Conservation (phyloP, 2,329 filamentous ascomycete species). For the Incumbomyces delicatus region DNA sequence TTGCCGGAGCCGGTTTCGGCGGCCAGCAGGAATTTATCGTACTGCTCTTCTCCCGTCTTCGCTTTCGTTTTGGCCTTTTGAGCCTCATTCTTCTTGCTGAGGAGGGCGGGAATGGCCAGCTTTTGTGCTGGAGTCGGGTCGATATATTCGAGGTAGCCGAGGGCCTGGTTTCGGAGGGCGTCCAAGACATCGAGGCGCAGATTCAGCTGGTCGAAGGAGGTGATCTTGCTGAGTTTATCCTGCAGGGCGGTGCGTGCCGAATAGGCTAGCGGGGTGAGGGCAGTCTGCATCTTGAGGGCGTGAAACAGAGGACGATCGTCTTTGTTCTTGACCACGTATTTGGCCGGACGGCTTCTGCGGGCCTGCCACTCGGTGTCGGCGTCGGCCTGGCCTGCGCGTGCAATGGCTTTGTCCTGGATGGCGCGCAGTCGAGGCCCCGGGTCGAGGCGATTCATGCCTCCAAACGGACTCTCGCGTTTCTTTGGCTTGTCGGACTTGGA, state of each 20-base stretch:
- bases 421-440: conserved; percentile 25
- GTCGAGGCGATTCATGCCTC: conserved; percentile 48
- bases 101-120: conserved; percentile 72
- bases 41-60: conserved; percentile 32
- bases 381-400: not conserved
- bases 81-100: conserved; percentile 35
- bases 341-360: conserved; percentile 5
- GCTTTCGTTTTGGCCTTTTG: conserved; percentile 19
- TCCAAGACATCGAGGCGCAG: conserved; percentile 62
- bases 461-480: conserved; percentile 43
- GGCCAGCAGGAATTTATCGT: conserved; percentile 68
- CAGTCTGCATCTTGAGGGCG: conserved; percentile 87
- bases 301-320: conserved; percentile 52
- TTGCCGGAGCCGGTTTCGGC: conserved; percentile 97
- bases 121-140: conserved; percentile 82
- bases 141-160: conserved; percentile 64
- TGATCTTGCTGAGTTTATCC: conserved; percentile 53
- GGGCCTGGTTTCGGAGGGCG: conserved; percentile 61
- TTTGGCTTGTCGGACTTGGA: conserved; percentile 16
- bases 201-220: conserved; percentile 71
- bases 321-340: conserved; percentile 24
- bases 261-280: conserved; percentile 68
- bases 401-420: not conserved
- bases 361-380: not conserved
- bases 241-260: conserved; percentile 53